Evolutionary conservation across 192 early-diverging fungal species (phyloP).

Genomic region (Coemansia sp.): DNA sequence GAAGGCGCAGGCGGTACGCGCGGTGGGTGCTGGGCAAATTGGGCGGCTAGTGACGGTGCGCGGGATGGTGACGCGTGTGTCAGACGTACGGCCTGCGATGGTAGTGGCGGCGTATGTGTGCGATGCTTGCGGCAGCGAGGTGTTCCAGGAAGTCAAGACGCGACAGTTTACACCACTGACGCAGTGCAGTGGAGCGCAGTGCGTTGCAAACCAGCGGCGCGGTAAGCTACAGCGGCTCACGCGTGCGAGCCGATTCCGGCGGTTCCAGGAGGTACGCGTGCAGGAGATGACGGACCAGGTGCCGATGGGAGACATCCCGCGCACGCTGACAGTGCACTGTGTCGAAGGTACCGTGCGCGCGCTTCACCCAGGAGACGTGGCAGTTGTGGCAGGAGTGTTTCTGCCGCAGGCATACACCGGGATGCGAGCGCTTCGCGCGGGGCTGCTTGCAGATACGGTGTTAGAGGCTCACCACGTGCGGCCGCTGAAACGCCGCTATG

Average conservation of each 20-base stretch:
- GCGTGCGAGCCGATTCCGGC: conserved; percentile 85
- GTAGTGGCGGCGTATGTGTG: conserved; percentile 87
- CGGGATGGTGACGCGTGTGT: conserved; percentile 92
- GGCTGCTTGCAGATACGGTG: conserved; percentile 93
- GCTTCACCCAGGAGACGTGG: conserved; percentile 87
- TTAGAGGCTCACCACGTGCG: conserved; percentile 85
- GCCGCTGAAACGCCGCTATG: conserved; percentile 89
- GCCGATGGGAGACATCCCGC: conserved; percentile 97
- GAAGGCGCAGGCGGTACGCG: conserved; percentile 76
- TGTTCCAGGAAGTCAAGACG: conserved; percentile 87
- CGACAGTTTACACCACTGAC: conserved; percentile 76
- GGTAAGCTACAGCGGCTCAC: conserved; percentile 90
- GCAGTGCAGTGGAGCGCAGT: conserved; percentile 77
- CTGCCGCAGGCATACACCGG: conserved; percentile 91
- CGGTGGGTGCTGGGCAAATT: conserved; percentile 75
- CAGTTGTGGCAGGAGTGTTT: conserved; percentile 81
- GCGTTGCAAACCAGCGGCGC: conserved; percentile 74
- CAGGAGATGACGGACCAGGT: conserved; percentile 99
- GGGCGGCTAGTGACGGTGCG: conserved; percentile 85
- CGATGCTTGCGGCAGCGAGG: conserved; percentile 92
- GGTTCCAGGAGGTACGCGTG: conserved; percentile 95
- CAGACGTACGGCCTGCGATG: conserved; percentile 89
- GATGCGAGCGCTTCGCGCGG: conserved; percentile 85
- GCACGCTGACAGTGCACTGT: conserved; percentile 91
- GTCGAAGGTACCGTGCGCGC: conserved; percentile 74